These are phyloP conservation scores for Mycena pura DNA, from an alignment of 768 basidiomycete genomes.

Conservation along the genomic window DNA sequence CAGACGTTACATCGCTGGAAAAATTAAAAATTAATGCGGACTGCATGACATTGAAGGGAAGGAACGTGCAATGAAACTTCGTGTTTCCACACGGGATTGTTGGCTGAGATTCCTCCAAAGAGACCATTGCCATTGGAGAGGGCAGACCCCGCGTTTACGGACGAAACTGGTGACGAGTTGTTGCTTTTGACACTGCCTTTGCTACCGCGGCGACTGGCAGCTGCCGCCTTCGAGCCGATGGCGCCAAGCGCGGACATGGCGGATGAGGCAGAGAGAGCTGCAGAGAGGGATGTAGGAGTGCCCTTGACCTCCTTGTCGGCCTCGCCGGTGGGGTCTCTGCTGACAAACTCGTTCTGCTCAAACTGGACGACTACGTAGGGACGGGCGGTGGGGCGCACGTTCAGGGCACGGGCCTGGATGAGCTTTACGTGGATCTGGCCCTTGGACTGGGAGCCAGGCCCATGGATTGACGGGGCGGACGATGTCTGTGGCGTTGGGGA, in stretches of 20 bases:
- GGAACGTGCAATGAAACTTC: conserved; percentile 94
- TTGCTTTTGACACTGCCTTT: conserved; percentile 50
- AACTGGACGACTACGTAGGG: conserved; percentile 98
- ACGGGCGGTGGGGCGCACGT: conserved; percentile 69
- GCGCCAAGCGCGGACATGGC: conserved; percentile 73
- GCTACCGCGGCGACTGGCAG: conserved; percentile 43
- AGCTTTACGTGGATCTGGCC: conserved; percentile 96
- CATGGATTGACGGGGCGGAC: conserved; percentile 45
- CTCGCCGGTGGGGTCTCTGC: conserved; percentile 86
- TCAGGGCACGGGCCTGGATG: conserved; percentile 87
- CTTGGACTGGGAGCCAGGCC: conserved; percentile 41
- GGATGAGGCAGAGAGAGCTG: conserved; percentile 64
- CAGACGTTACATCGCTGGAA: conserved; percentile 90
- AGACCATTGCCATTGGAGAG: conserved; percentile 48
- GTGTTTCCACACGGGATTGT: conserved; percentile 99
- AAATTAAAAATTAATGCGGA: conserved; percentile 15
- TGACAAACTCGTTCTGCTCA: conserved; percentile 98
- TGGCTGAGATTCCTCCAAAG: conserved; percentile 70
- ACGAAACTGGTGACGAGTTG: conserved; percentile 42
- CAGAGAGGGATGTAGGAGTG: conserved; percentile 67
- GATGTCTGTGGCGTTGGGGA: conserved; percentile 49
- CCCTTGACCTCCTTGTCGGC: conserved; percentile 90
- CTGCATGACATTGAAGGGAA: conserved; percentile 25
- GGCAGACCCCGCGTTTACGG: conserved; percentile 36
- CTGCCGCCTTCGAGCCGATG: conserved; percentile 56